Evolutionary conservation across 2,329 filamentous ascomycete species (phyloP).

Genomic region (Scleromitrula shiraiana): DNA sequence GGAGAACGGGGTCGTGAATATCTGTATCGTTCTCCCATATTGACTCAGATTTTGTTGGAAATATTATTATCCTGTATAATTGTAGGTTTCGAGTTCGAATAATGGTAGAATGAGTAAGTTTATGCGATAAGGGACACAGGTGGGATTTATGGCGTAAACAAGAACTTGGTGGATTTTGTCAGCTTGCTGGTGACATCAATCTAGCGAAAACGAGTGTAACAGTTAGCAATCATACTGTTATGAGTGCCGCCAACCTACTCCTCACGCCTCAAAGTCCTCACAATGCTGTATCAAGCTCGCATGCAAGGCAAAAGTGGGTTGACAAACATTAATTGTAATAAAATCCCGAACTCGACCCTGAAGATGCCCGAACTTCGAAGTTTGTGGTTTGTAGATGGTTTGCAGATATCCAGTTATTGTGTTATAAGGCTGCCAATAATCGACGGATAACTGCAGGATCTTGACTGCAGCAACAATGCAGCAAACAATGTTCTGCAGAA

Average conservation of each 20-base stretch:
- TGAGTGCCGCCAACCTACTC: background rate
- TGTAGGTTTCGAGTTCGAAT: background rate
- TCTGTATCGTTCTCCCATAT: constrained; percentile 41
- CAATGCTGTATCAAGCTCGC: background rate
- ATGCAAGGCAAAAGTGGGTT: background rate
- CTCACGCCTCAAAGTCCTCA: constrained; percentile 5
- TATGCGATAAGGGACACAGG: background rate
- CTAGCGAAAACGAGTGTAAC: constrained; percentile 2
- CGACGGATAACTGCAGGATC: constrained; percentile 2
- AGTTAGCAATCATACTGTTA: constrained; percentile 2
- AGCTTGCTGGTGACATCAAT: background rate
- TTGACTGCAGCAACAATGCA: background rate
- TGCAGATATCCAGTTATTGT: no score
- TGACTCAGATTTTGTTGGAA: constrained; percentile 15
- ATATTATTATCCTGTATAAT: background rate
- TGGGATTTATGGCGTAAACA: background rate
- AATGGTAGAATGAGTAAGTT: background rate
- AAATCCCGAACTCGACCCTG: background rate
- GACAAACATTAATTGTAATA: background rate
- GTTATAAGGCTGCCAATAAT: constrained; percentile 6
- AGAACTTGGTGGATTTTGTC: background rate
- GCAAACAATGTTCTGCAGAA: constrained; percentile 3
- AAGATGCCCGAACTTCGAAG: background rate
- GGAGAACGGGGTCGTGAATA: constrained; percentile 38
- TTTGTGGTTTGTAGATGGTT: no score